A percentile compares a stretch with the other conserved stretches of the same genome.
Conservation (phyloP, 441 rosid species). For the Monsonia emarginata region DNA sequence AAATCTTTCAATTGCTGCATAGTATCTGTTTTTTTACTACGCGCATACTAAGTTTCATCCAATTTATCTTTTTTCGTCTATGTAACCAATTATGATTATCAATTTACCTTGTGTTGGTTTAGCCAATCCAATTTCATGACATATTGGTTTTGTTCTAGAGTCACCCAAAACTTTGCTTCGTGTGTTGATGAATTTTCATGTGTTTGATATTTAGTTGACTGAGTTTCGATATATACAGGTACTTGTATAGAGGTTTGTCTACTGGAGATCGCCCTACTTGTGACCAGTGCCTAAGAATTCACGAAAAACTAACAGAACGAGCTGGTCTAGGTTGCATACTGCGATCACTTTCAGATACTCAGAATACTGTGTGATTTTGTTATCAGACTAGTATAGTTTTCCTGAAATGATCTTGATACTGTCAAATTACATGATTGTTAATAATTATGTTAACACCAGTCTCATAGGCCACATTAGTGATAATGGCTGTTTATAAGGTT, state of each 20-base stretch:
- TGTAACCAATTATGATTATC: too few species aligned
- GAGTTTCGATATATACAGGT: slow-evolving; percentile 52
- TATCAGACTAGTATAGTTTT: background rate
- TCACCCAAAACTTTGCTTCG: background rate
- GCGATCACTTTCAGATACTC: slow-evolving; percentile 64
- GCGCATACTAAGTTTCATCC: too few species aligned
- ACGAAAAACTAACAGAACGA: slow-evolving; percentile 67
- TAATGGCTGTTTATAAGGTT: background rate
- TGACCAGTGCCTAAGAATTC: slow-evolving; percentile 81
- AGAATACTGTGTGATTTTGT: slow-evolving; percentile 43
- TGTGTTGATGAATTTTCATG: too few species aligned
- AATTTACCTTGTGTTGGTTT: too few species aligned
- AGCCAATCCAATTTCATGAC: too few species aligned
- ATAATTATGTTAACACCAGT: background rate
- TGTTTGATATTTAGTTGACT: too few species aligned
- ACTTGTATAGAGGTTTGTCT: slow-evolving; percentile 75
- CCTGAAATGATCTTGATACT: background rate
- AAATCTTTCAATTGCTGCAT: too few species aligned
- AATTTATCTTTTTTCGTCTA: too few species aligned
- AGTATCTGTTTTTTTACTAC: too few species aligned
- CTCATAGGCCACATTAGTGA: too few species aligned
- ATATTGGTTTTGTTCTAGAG: background rate
- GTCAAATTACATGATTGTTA: background rate
- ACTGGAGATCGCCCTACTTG: slow-evolving; percentile 89
- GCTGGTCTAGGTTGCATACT: slow-evolving; percentile 88